Evolutionary conservation across 1,284 basidiomycete genomes (phyloP), one percentile per base, ranked within the genome.

Genomic region (Heterobasidion occidentale): DNA sequence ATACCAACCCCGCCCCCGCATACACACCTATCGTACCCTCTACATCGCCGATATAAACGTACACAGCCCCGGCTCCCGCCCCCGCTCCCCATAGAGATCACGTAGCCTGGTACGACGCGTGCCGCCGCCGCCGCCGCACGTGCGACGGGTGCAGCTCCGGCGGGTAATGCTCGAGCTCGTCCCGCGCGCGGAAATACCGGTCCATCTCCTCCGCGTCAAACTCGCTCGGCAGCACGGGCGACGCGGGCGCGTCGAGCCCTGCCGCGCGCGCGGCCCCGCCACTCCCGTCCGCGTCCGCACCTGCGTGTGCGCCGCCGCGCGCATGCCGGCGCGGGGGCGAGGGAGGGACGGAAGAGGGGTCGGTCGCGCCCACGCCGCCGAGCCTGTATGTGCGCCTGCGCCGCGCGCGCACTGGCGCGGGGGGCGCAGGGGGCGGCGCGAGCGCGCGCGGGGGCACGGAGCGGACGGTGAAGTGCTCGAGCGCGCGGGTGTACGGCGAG

Each of bases 401-500:
- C 63, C 74, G 81, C 8, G 90, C 93, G 65, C 89, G 92, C 53
- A 86, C 76, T 3, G 82, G 79, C 15, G 74, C 74, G 57, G 79
- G 79, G 11, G 35, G 6, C n/a, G 64, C 62, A 42, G 66, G 65
- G 19, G 64, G 59, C 20, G 66, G 64, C 9, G 65, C 46, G 65
- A 66, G 14, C 71, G 62, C 36, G 69, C 73, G 57, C 79, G 76
- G 51, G 79, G 88, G 50, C 50, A 36, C 1, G 90, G 92, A 44
- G 27, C 93, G 80, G 3, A 95, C 92, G 5, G 92, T 92, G 67
- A 94, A 94, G 71, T 96, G 93, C 60, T 90, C 86, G 48, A 93
- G 77, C 7, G 86, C 86, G 51, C 92, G 81, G 9, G 94, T 95
- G 69, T 94, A 96, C 0, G 94, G 94, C 1, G 89, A 92, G 2